These are phyloP conservation scores for Globisporangium heterothallicum DNA, from an alignment of 352 stramenopile genomes.

Conservation along the genomic window DNA sequence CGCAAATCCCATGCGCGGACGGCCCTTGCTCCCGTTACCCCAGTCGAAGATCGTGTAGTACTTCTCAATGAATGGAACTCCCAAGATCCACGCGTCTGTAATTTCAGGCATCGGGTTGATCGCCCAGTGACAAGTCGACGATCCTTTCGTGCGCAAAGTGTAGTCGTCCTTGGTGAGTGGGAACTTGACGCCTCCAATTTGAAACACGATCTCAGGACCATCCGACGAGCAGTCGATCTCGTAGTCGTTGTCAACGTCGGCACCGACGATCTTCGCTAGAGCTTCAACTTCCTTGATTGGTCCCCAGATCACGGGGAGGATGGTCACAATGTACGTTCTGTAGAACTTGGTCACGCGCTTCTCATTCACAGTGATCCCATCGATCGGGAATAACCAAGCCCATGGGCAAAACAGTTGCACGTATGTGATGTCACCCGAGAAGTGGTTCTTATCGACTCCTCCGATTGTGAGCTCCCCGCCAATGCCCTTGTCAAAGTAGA, in stretches of 20 bases:
- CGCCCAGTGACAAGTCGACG: not conserved
- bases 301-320: not conserved
- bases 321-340: not conserved
- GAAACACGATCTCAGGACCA: not conserved
- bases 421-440: not conserved
- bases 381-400: not conserved
- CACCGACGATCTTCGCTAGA: not conserved
- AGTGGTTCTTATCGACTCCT: not conserved
- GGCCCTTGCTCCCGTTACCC: not conserved
- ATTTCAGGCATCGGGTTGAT: not conserved
- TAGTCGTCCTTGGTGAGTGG: slow-evolving; percentile 6
- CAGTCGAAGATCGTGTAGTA: not conserved
- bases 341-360: not conserved
- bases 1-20: not conserved
- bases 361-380: not conserved
- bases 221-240: not conserved
- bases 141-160: not conserved
- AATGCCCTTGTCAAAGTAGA: not conserved
- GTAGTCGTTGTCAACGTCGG: not conserved
- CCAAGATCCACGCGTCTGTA: not conserved
- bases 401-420: not conserved
- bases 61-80: not conserved
- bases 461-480: not conserved
- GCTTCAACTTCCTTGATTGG: not conserved
- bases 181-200: not conserved